Evolutionary conservation across 257 asterid species (phyloP).

Genomic region (Lycium barbarum): DNA sequence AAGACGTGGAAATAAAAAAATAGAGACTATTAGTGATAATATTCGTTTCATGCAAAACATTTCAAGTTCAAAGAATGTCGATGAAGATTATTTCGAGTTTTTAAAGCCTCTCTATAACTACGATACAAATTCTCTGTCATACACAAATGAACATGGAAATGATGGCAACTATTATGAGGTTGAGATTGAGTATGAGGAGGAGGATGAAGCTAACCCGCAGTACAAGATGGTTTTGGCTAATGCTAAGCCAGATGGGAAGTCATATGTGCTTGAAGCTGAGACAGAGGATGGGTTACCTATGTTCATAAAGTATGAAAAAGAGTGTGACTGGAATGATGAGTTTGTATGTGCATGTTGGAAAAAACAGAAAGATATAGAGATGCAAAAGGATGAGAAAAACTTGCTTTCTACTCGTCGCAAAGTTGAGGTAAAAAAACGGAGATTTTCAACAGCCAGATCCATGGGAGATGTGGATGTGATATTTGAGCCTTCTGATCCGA

Average conservation of each 20-base stretch:
- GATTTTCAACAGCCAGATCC: neutral
- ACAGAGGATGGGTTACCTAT: neutral
- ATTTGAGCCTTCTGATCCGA: slow-evolving; percentile 15
- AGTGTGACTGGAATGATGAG: neutral
- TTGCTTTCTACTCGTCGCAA: neutral
- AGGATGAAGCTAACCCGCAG: slow-evolving; percentile 12
- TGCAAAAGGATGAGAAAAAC: neutral
- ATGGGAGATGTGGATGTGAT: neutral
- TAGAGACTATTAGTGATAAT: neutral
- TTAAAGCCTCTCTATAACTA: neutral
- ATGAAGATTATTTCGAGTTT: neutral
- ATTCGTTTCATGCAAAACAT: neutral
- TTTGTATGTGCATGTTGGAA: neutral
- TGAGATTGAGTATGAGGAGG: slow-evolving; percentile 5
- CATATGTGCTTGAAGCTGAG: neutral
- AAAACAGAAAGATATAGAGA: slow-evolving; percentile 6
- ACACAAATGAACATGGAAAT: slow-evolving; percentile 25
- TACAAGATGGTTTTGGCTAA: slow-evolving; percentile 22
- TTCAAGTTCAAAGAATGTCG: slow-evolving; percentile 9
- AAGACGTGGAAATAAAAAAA: neutral
- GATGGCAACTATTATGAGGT: neutral
- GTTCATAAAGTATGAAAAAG: slow-evolving; percentile 15
- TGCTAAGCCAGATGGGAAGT: slow-evolving; percentile 15
- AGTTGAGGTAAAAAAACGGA: neutral
- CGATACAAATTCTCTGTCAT: slow-evolving; percentile 25